phyloP scores from a whole-genome alignment of 352 stramenopile genomes.

The Globisporangium carolinianum region DNA sequence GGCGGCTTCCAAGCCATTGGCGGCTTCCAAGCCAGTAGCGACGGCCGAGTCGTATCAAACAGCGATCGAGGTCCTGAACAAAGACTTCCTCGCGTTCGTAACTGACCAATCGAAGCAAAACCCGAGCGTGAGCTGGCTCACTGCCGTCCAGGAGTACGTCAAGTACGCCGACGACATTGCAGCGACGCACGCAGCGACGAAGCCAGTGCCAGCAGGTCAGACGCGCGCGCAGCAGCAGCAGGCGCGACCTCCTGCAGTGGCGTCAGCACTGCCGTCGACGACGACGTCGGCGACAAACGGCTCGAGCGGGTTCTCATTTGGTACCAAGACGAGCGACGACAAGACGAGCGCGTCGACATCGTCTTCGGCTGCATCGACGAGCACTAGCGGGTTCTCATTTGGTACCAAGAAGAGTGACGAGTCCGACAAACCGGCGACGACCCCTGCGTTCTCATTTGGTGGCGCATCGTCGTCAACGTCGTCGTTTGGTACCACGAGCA shows the following conservation, averaged over 20 bases:
- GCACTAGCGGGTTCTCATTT: slow-evolving; percentile 26
- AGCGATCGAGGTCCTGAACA: slow-evolving; percentile 79
- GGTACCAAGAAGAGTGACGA: slow-evolving; percentile 5
- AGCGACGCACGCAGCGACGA: slow-evolving; percentile 53
- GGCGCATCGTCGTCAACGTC: background rate
- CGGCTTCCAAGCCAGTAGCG: background rate
- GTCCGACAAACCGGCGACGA: background rate
- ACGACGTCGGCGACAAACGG: slow-evolving; percentile 16
- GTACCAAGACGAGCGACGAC: slow-evolving; percentile 9
- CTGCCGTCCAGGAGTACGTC: slow-evolving; percentile 67
- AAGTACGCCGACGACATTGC: slow-evolving; percentile 57
- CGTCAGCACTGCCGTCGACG: slow-evolving; percentile 11
- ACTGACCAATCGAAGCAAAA: slow-evolving; percentile 59
- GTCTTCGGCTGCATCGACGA: slow-evolving; percentile 4
- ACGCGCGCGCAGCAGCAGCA: background rate
- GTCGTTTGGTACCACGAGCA: background rate
- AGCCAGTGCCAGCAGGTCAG: slow-evolving; percentile 40
- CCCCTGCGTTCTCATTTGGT: slow-evolving; percentile 15
- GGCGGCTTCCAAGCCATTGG: background rate
- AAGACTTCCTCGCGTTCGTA: slow-evolving; percentile 72
- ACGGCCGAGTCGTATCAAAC: slow-evolving; percentile 45
- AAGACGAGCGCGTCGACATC: slow-evolving; percentile 8
- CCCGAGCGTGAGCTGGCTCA: slow-evolving; percentile 57
- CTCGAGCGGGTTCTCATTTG: slow-evolving; percentile 40
- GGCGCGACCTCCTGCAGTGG: slow-evolving; percentile 4